Percentiles rank a stretch among this genome's conserved stretches.
Conservation (phyloP, 1,139 yeast species). For the Eremothecium gossypii region DNA sequence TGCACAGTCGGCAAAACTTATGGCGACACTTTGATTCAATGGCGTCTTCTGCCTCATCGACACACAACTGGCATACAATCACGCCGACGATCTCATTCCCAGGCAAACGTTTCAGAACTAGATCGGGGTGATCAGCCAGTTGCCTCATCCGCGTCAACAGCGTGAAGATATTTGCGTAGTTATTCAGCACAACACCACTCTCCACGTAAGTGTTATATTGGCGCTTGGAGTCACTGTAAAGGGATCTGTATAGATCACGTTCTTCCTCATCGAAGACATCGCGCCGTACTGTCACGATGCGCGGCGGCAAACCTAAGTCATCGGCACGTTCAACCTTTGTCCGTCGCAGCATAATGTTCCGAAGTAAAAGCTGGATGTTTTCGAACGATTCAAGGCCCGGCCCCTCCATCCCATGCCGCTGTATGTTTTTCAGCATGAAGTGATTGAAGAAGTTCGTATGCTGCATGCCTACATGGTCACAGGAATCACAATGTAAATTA, state of each 20-base stretch:
- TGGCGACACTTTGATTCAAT: constrained; percentile 92
- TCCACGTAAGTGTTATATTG: constrained; percentile 79
- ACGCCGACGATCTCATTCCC: constrained; percentile 41
- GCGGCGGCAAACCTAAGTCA: constrained; percentile 92
- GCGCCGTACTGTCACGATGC: constrained; percentile 77
- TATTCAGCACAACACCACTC: constrained; percentile 88
- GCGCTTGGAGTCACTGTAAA: constrained; percentile 79
- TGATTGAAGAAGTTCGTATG: constrained; percentile 94
- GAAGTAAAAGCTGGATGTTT: constrained; percentile 61
- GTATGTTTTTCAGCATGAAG: constrained; percentile 87
- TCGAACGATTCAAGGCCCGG: constrained; percentile 72
- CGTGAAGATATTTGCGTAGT: constrained; percentile 93
- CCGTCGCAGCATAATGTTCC: constrained; percentile 81
- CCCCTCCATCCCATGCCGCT: constrained; percentile 69
- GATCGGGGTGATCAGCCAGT: constrained; percentile 94
- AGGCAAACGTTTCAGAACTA: constrained; percentile 52
- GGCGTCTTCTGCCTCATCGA: constrained; percentile 97
- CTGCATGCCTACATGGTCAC: constrained; percentile 89
- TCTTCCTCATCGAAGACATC: constrained; percentile 91
- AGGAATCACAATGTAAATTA: constrained; percentile 71
- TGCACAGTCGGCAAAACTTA: constrained; percentile 83
- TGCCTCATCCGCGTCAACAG: constrained; percentile 95
- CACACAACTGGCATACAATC: constrained; percentile 84
- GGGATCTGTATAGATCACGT: constrained; percentile 77
- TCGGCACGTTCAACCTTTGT: constrained; percentile 95